Conservation (phyloP, 2,329 filamentous ascomycete species). For the Chaetomiaceae sp. region DNA sequence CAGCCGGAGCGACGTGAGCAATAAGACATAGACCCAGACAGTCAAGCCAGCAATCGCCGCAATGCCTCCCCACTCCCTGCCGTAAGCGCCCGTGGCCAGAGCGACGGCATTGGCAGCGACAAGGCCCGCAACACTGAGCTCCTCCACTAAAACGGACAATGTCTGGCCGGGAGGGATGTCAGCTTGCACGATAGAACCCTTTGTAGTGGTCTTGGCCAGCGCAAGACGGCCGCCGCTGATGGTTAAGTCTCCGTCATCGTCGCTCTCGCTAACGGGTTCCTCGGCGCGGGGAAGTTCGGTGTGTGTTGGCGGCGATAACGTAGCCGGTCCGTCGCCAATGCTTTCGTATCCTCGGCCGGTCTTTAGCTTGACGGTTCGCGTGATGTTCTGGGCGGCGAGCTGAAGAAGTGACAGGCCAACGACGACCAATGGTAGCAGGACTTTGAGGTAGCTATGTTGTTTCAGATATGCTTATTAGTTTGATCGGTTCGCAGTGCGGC, state of each 20-base stretch:
- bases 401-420: constrained; percentile 66
- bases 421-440: constrained; percentile 70
- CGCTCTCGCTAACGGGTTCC: constrained; percentile 40
- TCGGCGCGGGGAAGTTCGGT: constrained; percentile 50
- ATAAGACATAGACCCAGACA: constrained; percentile 76
- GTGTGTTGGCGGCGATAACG: constrained; percentile 39
- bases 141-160: constrained; percentile 67
- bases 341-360: constrained; percentile 52
- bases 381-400: constrained; percentile 56
- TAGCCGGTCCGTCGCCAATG: constrained; percentile 43
- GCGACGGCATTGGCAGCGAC: constrained; percentile 64
- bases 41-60: constrained; percentile 64
- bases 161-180: constrained; percentile 73
- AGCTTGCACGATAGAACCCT: constrained; percentile 63
- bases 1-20: constrained; percentile 69
- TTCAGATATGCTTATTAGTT: constrained; percentile 6
- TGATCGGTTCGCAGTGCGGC: not conserved
- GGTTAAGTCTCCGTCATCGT: constrained; percentile 57
- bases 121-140: constrained; percentile 67
- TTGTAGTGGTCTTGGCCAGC: constrained; percentile 57
- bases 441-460: constrained; percentile 65
- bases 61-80: constrained; percentile 52
- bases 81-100: constrained; percentile 58
- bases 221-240: constrained; percentile 55
- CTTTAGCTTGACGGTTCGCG: constrained; percentile 50